Evolutionary conservation across 257 asterid species (phyloP).

Genomic region (Primulina huaijiensis): DNA sequence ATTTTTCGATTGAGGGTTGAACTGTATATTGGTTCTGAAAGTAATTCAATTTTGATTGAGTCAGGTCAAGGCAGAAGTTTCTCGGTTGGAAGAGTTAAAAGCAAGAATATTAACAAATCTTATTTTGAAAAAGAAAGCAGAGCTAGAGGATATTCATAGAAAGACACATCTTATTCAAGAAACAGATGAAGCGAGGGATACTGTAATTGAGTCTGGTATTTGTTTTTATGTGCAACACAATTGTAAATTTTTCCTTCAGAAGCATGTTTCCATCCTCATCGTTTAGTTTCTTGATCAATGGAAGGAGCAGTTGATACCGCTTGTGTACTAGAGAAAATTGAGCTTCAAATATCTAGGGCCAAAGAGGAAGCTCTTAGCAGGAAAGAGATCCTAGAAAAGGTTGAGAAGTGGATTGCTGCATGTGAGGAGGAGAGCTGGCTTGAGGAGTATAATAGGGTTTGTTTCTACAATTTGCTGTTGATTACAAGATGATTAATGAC

Average conservation of each 20-base stretch:
- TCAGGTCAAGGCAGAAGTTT: constrained; percentile 88
- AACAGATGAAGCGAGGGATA: constrained; percentile 53
- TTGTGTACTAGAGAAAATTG: constrained; percentile 82
- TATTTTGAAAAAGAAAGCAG: constrained; percentile 82
- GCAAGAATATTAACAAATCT: constrained; percentile 95
- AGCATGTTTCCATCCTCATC: constrained; percentile 24
- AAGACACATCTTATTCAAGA: constrained; percentile 76
- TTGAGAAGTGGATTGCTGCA: constrained; percentile 96
- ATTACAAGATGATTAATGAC: constrained; percentile 15
- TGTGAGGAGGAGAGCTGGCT: constrained; percentile 99
- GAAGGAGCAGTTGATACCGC: constrained; percentile 87
- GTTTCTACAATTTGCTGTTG: constrained; percentile 22
- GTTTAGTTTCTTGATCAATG: constrained; percentile 11
- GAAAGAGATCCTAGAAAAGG: constrained; percentile 92
- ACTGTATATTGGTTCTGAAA: constrained; percentile 25
- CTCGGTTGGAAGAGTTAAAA: constrained; percentile 84
- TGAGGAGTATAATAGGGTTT: constrained; percentile 92
- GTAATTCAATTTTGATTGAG: constrained; percentile 16
- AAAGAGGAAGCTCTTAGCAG: constrained; percentile 89
- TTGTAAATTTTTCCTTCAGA: constrained; percentile 4
- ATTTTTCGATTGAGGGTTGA: constrained; percentile 10
- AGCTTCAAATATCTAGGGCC: constrained; percentile 75
- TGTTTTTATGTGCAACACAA: constrained; percentile 17
- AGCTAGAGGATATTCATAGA: constrained; percentile 80
- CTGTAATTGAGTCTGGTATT: constrained; percentile 89